A percentile compares a stretch with the other conserved stretches of the same genome.
Conservation (phyloP, 2,329 filamentous ascomycete genomes). For the Lecanicillium sp. region DNA sequence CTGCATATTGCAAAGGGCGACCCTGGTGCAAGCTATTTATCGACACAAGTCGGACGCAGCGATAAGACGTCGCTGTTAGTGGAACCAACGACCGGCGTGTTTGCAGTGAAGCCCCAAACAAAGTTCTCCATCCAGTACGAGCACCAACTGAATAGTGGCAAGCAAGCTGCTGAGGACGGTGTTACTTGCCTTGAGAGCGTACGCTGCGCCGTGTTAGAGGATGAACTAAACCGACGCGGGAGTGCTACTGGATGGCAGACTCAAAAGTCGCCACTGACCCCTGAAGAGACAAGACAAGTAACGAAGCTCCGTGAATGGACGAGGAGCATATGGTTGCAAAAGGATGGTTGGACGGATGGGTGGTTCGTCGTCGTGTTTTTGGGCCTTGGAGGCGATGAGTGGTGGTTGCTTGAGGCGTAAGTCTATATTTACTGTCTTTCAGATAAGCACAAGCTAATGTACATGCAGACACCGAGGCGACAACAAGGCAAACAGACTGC, state of each 20-base stretch:
- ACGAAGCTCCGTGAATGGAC: conserved; percentile 56
- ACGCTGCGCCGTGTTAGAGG: conserved; percentile 51
- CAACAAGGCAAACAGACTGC: conserved; percentile 18
- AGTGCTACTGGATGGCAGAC: conserved; percentile 57
- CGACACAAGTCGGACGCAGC: conserved; percentile 59
- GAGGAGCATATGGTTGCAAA: conserved; percentile 60
- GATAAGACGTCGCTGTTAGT: conserved; percentile 55
- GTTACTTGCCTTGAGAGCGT: conserved; percentile 50
- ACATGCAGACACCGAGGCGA: conserved; percentile 17
- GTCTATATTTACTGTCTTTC: conserved; percentile 17
- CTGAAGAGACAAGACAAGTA: conserved; percentile 49
- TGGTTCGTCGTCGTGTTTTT: conserved; percentile 69
- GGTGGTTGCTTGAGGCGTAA: conserved; percentile 66
- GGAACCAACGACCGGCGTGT: conserved; percentile 70
- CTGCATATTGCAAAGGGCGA: conserved; percentile 51
- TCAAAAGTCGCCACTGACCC: conserved; percentile 37
- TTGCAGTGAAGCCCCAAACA: conserved; percentile 60
- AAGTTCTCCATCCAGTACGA: conserved; percentile 51
- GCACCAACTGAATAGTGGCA: conserved; percentile 52
- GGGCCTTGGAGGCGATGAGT: conserved; percentile 64
- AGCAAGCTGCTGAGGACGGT: conserved; percentile 49
- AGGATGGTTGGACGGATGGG: conserved; percentile 58
- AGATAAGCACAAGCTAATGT: conserved; percentile 11
- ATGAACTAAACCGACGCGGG: conserved; percentile 52
- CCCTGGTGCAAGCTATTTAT: conserved; percentile 58